These are phyloP conservation scores for Sporisorium scitamineum DNA, from an alignment of 1,284 basidiomycete species.

Conservation along the genomic window DNA sequence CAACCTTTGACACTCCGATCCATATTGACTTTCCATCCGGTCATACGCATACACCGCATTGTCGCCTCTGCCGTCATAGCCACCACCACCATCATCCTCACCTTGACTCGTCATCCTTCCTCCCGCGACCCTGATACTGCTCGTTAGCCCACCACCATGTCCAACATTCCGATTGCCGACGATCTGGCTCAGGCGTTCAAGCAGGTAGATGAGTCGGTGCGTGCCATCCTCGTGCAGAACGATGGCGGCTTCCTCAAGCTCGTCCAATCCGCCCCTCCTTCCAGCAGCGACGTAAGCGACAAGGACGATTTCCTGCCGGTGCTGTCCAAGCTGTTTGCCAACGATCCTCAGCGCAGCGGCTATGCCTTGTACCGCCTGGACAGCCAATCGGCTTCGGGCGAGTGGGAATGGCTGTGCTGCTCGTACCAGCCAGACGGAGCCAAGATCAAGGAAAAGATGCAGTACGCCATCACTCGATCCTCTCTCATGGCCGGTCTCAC, in stretches of 20 bases:
- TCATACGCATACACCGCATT: neutral
- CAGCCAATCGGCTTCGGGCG: constrained; percentile 55
- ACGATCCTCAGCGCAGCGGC: constrained; percentile 54
- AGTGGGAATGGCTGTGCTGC: constrained; percentile 63
- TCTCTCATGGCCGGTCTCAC: constrained; percentile 54
- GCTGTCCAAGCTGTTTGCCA: constrained; percentile 50
- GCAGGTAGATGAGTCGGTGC: constrained; percentile 34
- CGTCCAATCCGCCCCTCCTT: constrained; percentile 33
- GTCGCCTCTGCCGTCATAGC: neutral
- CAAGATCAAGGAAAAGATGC: constrained; percentile 65
- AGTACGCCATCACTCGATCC: constrained; percentile 56
- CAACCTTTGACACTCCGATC: neutral
- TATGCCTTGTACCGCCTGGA: constrained; percentile 63
- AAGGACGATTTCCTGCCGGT: constrained; percentile 51
- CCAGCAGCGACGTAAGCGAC: constrained; percentile 35
- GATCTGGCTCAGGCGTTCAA: constrained; percentile 38
- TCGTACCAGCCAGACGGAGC: constrained; percentile 62
- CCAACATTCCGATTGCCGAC: constrained; percentile 49
- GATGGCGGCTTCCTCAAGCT: constrained; percentile 52
- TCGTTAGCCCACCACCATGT: constrained; percentile 37
- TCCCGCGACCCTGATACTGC: too few species aligned
- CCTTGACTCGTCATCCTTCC: neutral
- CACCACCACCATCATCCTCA: neutral
- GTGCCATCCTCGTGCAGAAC: constrained; percentile 58
- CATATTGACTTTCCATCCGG: neutral